Evolutionary conservation across 2,329 filamentous ascomycete species (phyloP).

Genomic region (Diaporthe helianthi): DNA sequence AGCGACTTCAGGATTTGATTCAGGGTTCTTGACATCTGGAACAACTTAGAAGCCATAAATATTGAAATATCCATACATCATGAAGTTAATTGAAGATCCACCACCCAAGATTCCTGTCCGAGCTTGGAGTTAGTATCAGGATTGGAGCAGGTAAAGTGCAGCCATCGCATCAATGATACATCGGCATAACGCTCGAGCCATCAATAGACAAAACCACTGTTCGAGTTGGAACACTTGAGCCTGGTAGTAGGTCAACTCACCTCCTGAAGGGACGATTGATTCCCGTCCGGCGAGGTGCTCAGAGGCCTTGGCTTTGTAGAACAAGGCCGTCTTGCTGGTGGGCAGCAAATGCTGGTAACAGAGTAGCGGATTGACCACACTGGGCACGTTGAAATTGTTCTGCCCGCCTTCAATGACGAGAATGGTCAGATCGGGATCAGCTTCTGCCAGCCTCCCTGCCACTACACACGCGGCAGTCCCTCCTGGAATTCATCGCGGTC

Average conservation of each 20-base stretch:
- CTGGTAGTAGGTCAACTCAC: constrained; percentile 34
- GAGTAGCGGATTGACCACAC: constrained; percentile 57
- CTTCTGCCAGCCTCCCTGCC: constrained; percentile 57
- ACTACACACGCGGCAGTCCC: constrained; percentile 58
- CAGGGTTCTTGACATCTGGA: too few relatives aligned
- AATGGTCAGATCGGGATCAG: constrained; percentile 56
- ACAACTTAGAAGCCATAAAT: neutral
- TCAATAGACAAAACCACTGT: too few relatives aligned
- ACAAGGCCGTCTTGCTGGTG: constrained; percentile 50
- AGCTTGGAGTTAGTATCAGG: neutral
- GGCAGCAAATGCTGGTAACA: constrained; percentile 56
- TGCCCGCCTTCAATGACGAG: constrained; percentile 61
- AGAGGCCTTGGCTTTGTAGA: constrained; percentile 56
- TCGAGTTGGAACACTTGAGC: too few relatives aligned
- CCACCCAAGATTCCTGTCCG: constrained; percentile 53
- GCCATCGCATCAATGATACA: too few relatives aligned
- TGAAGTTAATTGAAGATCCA: constrained; percentile 55
- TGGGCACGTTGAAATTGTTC: constrained; percentile 59
- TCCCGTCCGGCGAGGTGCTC: constrained; percentile 53
- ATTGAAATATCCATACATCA: constrained; percentile 43
- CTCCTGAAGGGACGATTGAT: constrained; percentile 48
- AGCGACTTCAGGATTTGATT: too few relatives aligned
- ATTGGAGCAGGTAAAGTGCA: too few relatives aligned
- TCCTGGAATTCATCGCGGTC: constrained; percentile 42
- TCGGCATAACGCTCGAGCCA: too few relatives aligned